Evolutionary conservation across 129 eudicot species (phyloP), one percentile per base, ranked within the genome.

Genomic region (Erigeron canadensis): DNA sequence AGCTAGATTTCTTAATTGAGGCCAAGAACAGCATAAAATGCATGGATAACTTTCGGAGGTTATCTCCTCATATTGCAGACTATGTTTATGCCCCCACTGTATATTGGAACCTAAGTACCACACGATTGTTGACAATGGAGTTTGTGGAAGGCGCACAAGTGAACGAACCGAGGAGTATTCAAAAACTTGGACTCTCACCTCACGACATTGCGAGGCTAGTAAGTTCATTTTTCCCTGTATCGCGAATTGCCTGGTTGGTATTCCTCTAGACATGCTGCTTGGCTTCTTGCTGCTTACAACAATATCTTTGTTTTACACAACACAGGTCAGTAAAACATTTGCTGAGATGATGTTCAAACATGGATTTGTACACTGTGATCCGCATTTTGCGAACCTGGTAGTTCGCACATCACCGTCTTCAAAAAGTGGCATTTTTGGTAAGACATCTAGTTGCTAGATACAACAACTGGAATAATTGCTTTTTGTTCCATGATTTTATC

Each of bases 291-390:
- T 58, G 42, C 39, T 18, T 61, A 67, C 38, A 18, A 21, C 28
- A 61, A 39, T 48, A 63, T 59, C 51, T 73, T 67, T 47, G 39
- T 55, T 48, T 55, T 42, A 34, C 38, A 70, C 34, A 67, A 37
- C 61, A 83, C 87, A 93, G 98, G 82, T 93, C 46, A 89, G 95
- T 79, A 80, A 75, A 82, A 85, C 96, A 48, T 93, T 89, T 83
- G 95, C 96, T 54, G 98, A 89, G 80, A 89, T 94, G 98, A 94
- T 94, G 91, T 94, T 84, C 47, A 94, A 83, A 72, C 98, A 94
- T 82, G 98, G 98, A 55, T 94, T 94, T 87, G 98, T 94, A 63
- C 98, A 94, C 73, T 94, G 98, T 84, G 97, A 94, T 80, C 98
- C 97, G 15, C 98, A 94, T 86, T 86, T 83, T 71, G 97, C 97